Percentiles rank a stretch among this genome's conserved stretches.
Evolutionary conservation across 306 rosid species (phyloP).

Genomic region (Pachyrhizus erosus): DNA sequence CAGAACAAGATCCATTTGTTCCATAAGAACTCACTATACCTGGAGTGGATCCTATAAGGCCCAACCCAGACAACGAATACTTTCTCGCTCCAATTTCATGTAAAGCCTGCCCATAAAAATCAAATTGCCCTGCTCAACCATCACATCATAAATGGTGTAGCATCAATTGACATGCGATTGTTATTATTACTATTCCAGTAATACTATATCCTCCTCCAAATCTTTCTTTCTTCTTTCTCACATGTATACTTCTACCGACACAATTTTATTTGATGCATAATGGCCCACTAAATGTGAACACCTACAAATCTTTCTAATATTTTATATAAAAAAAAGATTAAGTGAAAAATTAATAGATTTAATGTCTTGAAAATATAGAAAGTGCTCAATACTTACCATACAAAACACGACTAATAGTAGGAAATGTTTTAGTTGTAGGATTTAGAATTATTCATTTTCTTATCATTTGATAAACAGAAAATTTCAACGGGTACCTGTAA

Average conservation of each 20-base stretch:
- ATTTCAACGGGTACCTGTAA: constrained; percentile 47
- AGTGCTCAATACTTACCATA: background rate
- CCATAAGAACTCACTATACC: constrained; percentile 1
- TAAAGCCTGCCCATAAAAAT: constrained; percentile 46
- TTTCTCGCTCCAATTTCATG: constrained; percentile 65
- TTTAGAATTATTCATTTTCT: background rate
- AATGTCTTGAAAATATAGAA: background rate
- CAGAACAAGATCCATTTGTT: constrained; percentile 45
- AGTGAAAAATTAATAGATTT: no score
- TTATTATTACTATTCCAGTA: background rate
- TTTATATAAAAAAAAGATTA: no score
- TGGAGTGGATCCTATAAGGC: constrained; percentile 61
- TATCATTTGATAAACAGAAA: background rate
- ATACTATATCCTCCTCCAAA: background rate
- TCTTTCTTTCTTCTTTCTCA: no score
- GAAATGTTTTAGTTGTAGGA: background rate
- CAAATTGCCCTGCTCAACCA: background rate
- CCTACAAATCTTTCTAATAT: background rate
- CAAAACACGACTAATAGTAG: background rate
- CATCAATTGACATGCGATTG: constrained; percentile 2
- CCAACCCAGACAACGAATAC: constrained; percentile 59
- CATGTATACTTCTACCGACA: no score
- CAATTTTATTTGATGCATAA: no score
- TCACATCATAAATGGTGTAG: background rate
- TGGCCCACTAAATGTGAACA: no score